These are phyloP conservation scores for Xerocomus spinulosus DNA, from an alignment of 768 basidiomycete genomes.

Conservation along the genomic window DNA sequence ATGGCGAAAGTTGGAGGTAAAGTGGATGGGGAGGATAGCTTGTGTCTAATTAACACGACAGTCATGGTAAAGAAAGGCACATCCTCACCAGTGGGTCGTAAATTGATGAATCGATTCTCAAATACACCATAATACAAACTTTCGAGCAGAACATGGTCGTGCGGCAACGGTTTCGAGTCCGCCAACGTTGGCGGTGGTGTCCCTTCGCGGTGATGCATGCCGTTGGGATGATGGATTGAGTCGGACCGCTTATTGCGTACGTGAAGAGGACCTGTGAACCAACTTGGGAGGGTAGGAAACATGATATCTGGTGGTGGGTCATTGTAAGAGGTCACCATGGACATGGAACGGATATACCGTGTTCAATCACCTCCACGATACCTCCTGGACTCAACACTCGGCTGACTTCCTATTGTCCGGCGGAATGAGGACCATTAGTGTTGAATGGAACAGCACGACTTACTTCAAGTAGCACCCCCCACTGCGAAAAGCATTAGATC, in stretches of 20 bases:
- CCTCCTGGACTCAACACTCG: constrained; percentile 68
- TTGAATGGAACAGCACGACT: background rate
- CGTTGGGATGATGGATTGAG: constrained; percentile 50
- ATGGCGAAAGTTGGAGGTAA: constrained; percentile 67
- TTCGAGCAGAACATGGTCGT: constrained; percentile 70
- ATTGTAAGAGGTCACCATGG: background rate
- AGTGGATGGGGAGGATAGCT: constrained; percentile 67
- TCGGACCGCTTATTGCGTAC: constrained; percentile 44
- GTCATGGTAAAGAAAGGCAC: background rate
- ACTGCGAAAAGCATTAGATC: constrained; percentile 37
- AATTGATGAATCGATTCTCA: constrained; percentile 67
- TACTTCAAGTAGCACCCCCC: constrained; percentile 66
- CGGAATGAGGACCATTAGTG: constrained; percentile 4
- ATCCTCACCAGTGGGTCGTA: constrained; percentile 58
- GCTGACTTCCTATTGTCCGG: constrained; percentile 56
- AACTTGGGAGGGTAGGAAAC: constrained; percentile 70
- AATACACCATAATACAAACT: constrained; percentile 63
- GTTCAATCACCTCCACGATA: constrained; percentile 66
- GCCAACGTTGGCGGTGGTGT: constrained; percentile 32
- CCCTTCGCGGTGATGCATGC: constrained; percentile 32
- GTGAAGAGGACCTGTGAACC: constrained; percentile 72
- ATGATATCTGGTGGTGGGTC: constrained; percentile 49
- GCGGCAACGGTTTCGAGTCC: constrained; percentile 37
- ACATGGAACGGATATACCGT: constrained; percentile 43
- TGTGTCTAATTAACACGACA: constrained; percentile 9